A percentile compares a stretch with the other conserved stretches of the same genome.
phyloP scores from a whole-genome alignment of 371 early-diverging fungal genomes.

The Mucor ambiguus region DNA sequence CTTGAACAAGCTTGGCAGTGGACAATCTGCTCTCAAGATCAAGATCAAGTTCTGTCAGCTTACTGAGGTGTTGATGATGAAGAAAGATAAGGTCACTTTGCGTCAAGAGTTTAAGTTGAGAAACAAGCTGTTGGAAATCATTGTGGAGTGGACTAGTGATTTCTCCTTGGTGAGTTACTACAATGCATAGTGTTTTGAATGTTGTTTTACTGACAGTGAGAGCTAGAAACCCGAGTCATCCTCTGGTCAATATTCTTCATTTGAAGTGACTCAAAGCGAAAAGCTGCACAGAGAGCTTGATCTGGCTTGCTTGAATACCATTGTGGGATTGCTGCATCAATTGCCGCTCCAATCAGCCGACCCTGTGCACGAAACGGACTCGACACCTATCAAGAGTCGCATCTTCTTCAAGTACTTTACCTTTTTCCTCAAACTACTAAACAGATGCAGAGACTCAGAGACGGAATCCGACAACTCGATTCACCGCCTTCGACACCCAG shows the following conservation, averaged over 20 bases:
- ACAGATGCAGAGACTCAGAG: slow-evolving; percentile 77
- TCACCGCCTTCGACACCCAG: slow-evolving; percentile 14
- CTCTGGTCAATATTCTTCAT: slow-evolving; percentile 34
- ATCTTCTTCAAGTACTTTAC: slow-evolving; percentile 88
- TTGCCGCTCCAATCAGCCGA: slow-evolving; percentile 85
- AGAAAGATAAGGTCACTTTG: slow-evolving; percentile 78
- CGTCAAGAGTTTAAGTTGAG: slow-evolving; percentile 88
- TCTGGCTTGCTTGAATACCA: slow-evolving; percentile 80
- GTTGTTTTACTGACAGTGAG: background rate
- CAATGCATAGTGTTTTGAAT: background rate
- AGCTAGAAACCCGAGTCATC: slow-evolving; percentile 38
- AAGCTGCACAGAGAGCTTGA: slow-evolving; percentile 83
- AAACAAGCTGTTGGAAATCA: slow-evolving; percentile 79
- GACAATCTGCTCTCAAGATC: slow-evolving; percentile 70
- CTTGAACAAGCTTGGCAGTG: slow-evolving; percentile 72
- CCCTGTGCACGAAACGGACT: slow-evolving; percentile 62
- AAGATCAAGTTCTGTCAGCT: slow-evolving; percentile 88
- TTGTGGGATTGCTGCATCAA: slow-evolving; percentile 78
- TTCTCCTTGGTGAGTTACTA: slow-evolving; percentile 60
- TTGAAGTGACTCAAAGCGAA: slow-evolving; percentile 47
- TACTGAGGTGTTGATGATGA: slow-evolving; percentile 78
- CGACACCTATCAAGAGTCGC: slow-evolving; percentile 71
- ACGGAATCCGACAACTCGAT: slow-evolving; percentile 16
- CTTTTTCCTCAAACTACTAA: slow-evolving; percentile 87
- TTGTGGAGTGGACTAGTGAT: slow-evolving; percentile 90